Evolutionary conservation across 176 grass and related monocot species (phyloP), one percentile per base, ranked within the genome.

Genomic region (Rhynchospora breviuscula): DNA sequence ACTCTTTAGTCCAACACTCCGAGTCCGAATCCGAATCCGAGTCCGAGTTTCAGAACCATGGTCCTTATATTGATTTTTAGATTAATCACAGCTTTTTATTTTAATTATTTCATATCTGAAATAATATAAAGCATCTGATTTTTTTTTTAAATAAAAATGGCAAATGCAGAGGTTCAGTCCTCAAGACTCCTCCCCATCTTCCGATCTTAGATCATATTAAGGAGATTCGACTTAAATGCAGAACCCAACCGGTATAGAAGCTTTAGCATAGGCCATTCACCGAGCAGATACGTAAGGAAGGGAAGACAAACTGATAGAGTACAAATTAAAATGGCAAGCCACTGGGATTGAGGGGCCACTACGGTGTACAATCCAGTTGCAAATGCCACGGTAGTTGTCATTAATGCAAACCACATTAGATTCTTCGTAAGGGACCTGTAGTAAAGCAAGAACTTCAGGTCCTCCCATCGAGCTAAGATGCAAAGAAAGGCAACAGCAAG

Each of bases 331-430:
- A 79, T 79, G 23, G 76, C 25, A 15, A 60, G 23, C 75, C 75
- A n/a, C 18, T 33, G 49, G 49, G 18, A 33, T 3, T 12, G 0
- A 59, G 52, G 48, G 14, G 45, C 76, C 75, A 60, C 48, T 57
- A 79, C 52, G 8, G 76, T 26, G 23, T 59, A 79, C 26, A 79
- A 60, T 8, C 76, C 76, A 79, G 25, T 35, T 53, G 76, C 25
- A 58, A 60, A 79, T 57, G 76, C 49, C 45, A 60, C 49, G 3
- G 3, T 79, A 25, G 75, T 79, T 13, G 75, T 49, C 5, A 56
- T 29, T 17, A 57, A 18, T 54, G 75, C 81, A 67, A 78, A 88
- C 86, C 81, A 88, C 86, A 88, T 88, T 1, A 88, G 80, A 3
- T 69, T 67, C n/a, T 26, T 79, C 0, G 86, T 88, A 47, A 79